A percentile compares a stretch with the other conserved stretches of the same genome.
These are phyloP conservation scores for Vanrija sp. DNA, from an alignment of 1,284 basidiomycete species.

Conservation along the genomic window DNA sequence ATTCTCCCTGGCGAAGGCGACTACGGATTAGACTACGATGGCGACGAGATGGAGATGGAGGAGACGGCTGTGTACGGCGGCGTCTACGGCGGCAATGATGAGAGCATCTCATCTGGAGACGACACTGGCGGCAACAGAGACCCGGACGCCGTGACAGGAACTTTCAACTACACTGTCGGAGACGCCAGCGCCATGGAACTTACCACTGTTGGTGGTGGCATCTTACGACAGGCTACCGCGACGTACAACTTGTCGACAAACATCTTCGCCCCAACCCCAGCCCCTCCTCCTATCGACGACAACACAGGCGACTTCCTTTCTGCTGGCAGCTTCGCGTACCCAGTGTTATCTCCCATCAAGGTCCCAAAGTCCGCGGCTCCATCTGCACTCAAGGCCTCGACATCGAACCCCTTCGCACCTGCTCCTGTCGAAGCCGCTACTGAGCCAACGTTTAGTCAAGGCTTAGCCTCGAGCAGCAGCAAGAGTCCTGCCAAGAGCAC, in stretches of 20 bases:
- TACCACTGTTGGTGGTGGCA: constrained; percentile 7
- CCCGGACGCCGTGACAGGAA: constrained; percentile 1
- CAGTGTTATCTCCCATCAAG: background rate
- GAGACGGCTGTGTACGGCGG: constrained; percentile 45
- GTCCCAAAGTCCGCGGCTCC: background rate
- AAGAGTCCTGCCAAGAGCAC: background rate
- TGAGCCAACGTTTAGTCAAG: background rate
- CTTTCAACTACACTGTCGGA: constrained; percentile 1
- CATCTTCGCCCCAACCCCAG: constrained; percentile 7
- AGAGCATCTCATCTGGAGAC: constrained; percentile 21
- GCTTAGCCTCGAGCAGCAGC: background rate
- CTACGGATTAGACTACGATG: constrained; percentile 6
- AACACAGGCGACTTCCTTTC: background rate
- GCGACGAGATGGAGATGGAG: constrained; percentile 45
- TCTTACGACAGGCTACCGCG: background rate
- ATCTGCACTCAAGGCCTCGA: background rate
- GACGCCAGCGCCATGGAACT: constrained; percentile 3
- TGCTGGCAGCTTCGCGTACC: too few relatives aligned
- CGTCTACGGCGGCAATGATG: constrained; percentile 31
- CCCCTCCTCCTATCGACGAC: background rate
- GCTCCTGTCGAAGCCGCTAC: background rate
- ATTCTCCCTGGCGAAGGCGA: constrained; percentile 32
- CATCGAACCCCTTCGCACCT: background rate
- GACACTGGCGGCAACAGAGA: constrained; percentile 2
- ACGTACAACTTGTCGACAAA: constrained; percentile 3